phyloP scores from a whole-genome alignment of 2,329 filamentous ascomycete genomes.

The Sarocladiaceae sp. region DNA sequence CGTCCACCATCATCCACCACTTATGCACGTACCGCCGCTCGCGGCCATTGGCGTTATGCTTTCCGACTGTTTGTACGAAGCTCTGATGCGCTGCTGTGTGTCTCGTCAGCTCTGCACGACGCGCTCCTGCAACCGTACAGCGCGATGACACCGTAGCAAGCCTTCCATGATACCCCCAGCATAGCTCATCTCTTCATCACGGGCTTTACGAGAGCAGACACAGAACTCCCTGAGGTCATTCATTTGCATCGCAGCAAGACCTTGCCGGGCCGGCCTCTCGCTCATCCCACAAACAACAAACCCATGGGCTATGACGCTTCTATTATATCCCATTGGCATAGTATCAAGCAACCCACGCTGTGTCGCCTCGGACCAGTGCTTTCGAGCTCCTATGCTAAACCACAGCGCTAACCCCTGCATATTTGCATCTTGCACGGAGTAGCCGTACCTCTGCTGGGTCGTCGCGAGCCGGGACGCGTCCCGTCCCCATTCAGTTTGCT shows the following conservation, averaged over 20 bases:
- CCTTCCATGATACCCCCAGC: no score
- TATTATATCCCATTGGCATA: no score
- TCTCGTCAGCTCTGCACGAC: not conserved
- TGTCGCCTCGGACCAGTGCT: constrained; percentile 2
- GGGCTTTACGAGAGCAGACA: no score
- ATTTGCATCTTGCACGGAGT: constrained; percentile 5
- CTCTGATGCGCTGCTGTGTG: constrained; percentile 2
- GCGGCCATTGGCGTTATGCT: not conserved
- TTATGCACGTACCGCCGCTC: constrained; percentile 1
- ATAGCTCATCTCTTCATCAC: no score
- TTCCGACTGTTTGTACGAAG: not conserved
- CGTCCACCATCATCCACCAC: constrained; percentile 1
- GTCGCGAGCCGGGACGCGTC: constrained; percentile 7
- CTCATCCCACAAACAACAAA: no score
- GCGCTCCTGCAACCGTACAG: not conserved
- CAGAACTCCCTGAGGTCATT: no score
- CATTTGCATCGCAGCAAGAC: no score
- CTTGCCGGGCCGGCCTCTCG: no score
- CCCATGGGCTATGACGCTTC: no score
- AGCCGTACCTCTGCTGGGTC: constrained; percentile 8
- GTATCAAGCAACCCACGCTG: no score
- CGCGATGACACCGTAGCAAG: no score
- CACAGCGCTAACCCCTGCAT: constrained; percentile 1
- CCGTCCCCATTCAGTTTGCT: constrained; percentile 2
- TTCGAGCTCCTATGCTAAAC: not conserved